A percentile compares a stretch with the other conserved stretches of the same genome.
Evolutionary conservation across 2,329 filamentous ascomycete genomes (phyloP).

Genomic region (Paraconiothyrium brasiliense): DNA sequence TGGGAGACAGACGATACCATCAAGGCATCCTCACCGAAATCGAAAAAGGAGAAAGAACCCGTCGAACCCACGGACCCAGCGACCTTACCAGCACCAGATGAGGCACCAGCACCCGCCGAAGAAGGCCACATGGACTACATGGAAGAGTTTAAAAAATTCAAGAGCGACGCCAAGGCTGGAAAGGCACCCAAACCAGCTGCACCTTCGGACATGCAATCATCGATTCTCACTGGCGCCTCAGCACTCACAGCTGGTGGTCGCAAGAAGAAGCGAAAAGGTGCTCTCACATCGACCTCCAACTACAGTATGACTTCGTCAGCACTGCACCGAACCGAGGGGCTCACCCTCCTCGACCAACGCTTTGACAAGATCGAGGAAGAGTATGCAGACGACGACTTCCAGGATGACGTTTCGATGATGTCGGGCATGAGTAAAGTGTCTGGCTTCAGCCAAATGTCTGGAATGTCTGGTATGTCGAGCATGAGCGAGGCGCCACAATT

Average conservation of each 20-base stretch:
- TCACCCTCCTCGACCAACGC: conserved; percentile 83
- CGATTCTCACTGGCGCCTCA: conserved; percentile 75
- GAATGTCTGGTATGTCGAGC: conserved; percentile 39
- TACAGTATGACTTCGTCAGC: conserved; percentile 95
- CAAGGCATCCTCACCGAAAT: conserved; percentile 63
- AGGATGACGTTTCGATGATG: conserved; percentile 56
- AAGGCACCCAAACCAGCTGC: conserved; percentile 56
- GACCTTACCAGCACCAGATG: conserved; percentile 44
- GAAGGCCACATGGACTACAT: conserved; percentile 81
- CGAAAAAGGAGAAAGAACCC: conserved; percentile 42
- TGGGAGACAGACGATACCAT: conserved; percentile 96
- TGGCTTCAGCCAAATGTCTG: conserved; percentile 52
- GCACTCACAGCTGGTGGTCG: conserved; percentile 75
- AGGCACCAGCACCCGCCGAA: conserved; percentile 45
- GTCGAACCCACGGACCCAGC: conserved; percentile 60
- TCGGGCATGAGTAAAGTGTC: conserved; percentile 63
- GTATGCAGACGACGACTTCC: conserved; percentile 63
- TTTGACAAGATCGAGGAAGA: conserved; percentile 91
- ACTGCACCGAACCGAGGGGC: conserved; percentile 85
- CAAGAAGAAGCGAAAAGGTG: conserved; percentile 94
- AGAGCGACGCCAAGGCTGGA: conserved; percentile 72
- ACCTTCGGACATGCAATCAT: conserved; percentile 73
- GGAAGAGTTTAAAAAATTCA: conserved; percentile 92
- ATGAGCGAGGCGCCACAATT: conserved; percentile 62
- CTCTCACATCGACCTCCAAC: conserved; percentile 83